Evolutionary conservation across 2,329 filamentous ascomycete genomes (phyloP).

Genomic region (Penicillium capsulatum): DNA sequence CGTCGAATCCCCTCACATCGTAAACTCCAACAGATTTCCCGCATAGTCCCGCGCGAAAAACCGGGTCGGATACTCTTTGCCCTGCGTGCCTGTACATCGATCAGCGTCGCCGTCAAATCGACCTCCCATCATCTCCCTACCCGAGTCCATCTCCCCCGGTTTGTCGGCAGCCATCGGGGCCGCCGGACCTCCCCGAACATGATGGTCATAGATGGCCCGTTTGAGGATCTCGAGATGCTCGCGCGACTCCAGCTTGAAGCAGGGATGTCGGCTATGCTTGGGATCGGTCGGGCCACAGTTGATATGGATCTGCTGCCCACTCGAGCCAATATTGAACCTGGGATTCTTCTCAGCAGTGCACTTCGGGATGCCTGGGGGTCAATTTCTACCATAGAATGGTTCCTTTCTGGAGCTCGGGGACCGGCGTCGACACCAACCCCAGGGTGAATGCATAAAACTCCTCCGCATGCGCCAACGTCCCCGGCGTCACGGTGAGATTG

Average conservation of each 20-base stretch:
- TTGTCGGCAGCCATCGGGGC: constrained; percentile 54
- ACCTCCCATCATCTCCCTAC: constrained; percentile 22
- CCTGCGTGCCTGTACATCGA: constrained; percentile 43
- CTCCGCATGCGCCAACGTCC: constrained; percentile 50
- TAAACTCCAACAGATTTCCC: constrained; percentile 54
- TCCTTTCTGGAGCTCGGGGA: constrained; percentile 51
- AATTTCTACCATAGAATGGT: constrained; percentile 57
- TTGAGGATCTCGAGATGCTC: constrained; percentile 50
- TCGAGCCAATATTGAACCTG: constrained; percentile 54
- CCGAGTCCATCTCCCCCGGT: constrained; percentile 49
- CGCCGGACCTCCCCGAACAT: constrained; percentile 44
- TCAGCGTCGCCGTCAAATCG: neutral
- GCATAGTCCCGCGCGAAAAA: constrained; percentile 61
- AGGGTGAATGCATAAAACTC: constrained; percentile 56
- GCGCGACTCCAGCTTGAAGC: constrained; percentile 51
- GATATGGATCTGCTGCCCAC: constrained; percentile 55
- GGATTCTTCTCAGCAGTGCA: neutral
- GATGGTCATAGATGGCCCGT: constrained; percentile 51
- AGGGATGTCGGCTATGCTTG: constrained; percentile 52
- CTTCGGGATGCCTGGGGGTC: neutral
- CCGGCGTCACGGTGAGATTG: constrained; percentile 55
- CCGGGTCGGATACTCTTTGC: constrained; percentile 56
- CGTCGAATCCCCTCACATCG: constrained; percentile 30
- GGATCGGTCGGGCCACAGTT: constrained; percentile 44
- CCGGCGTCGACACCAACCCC: constrained; percentile 50